A percentile compares a stretch with the other conserved stretches of the same genome.
Evolutionary conservation across 371 early-diverging fungal species (phyloP).

Genomic region (Funneliformis caledonium): DNA sequence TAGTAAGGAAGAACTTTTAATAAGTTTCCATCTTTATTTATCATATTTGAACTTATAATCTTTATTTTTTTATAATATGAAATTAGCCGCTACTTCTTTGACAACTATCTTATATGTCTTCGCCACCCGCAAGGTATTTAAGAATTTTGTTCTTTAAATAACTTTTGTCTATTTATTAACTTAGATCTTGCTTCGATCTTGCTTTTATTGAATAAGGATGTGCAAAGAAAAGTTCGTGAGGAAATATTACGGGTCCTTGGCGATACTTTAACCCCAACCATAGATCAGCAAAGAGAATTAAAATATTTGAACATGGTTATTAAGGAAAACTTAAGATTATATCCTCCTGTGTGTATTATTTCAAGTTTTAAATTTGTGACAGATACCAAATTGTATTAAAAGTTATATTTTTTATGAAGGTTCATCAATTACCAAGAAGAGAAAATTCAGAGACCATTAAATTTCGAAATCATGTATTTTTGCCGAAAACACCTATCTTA

Average conservation of each 20-base stretch:
- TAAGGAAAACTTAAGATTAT: slow-evolving; percentile 10
- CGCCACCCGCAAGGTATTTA: not conserved
- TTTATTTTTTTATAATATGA: not conserved
- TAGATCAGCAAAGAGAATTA: not conserved
- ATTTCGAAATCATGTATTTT: not conserved
- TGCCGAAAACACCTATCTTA: not conserved
- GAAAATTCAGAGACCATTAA: not conserved
- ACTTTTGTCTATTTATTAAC: not conserved
- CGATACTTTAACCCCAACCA: not conserved
- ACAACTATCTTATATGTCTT: slow-evolving; percentile 11
- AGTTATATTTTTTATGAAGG: not conserved
- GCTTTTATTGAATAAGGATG: not conserved
- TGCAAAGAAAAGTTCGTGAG: not conserved
- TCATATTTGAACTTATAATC: too few species aligned
- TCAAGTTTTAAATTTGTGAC: not conserved
- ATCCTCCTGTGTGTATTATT: not conserved
- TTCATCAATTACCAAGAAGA: not conserved
- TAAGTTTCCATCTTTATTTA: not conserved
- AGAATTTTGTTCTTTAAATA: not conserved
- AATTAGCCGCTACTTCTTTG: slow-evolving; percentile 6
- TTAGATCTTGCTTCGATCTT: too few species aligned
- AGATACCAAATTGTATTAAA: not conserved
- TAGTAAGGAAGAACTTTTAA: not conserved
- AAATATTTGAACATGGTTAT: slow-evolving; percentile 17
- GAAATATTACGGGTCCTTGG: not conserved